Evolutionary conservation across 768 basidiomycete genomes (phyloP).

Genomic region (Xanthoconium stramineum): DNA sequence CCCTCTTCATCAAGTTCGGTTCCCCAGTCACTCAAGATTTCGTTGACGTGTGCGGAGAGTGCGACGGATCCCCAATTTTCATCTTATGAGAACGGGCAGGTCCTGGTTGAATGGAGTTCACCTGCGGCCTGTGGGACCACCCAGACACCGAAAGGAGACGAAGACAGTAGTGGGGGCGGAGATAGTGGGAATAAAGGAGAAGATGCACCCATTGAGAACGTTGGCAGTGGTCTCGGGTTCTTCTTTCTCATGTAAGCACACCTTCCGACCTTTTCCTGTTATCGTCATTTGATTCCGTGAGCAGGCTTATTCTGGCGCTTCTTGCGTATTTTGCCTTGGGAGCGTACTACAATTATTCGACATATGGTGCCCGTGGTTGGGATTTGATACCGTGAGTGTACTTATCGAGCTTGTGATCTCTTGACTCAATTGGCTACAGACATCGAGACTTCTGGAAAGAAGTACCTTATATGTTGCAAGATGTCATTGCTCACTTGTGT

Average conservation of each 20-base stretch:
- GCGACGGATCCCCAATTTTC: slow-evolving; percentile 48
- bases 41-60: slow-evolving; percentile 51
- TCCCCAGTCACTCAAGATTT: slow-evolving; percentile 59
- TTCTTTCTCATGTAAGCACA: slow-evolving; percentile 81
- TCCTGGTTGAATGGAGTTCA: slow-evolving; percentile 60
- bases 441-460: slow-evolving; percentile 91
- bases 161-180: slow-evolving; percentile 13
- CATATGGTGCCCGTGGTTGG: slow-evolving; percentile 77
- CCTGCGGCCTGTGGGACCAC: slow-evolving; percentile 53
- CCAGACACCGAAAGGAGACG: slow-evolving; percentile 26
- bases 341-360: slow-evolving; percentile 85
- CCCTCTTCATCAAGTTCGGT: slow-evolving; percentile 39
- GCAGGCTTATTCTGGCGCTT: slow-evolving; percentile 51
- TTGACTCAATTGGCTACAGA: slow-evolving; percentile 34
- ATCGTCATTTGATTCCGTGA: slow-evolving; percentile 38
- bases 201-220: slow-evolving; percentile 36
- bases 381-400: slow-evolving; percentile 79
- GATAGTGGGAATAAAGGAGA: slow-evolving; percentile 17
- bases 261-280: slow-evolving; percentile 1
- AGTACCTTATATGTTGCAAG: slow-evolving; percentile 80
- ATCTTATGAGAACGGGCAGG: slow-evolving; percentile 56
- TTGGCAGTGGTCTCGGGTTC: slow-evolving; percentile 80
- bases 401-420: slow-evolving; percentile 2
- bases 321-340: slow-evolving; percentile 72
- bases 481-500: slow-evolving; percentile 75